phyloP scores from a whole-genome alignment of 108 stramenopile species.

The Stephanodiscus minutulus region DNA sequence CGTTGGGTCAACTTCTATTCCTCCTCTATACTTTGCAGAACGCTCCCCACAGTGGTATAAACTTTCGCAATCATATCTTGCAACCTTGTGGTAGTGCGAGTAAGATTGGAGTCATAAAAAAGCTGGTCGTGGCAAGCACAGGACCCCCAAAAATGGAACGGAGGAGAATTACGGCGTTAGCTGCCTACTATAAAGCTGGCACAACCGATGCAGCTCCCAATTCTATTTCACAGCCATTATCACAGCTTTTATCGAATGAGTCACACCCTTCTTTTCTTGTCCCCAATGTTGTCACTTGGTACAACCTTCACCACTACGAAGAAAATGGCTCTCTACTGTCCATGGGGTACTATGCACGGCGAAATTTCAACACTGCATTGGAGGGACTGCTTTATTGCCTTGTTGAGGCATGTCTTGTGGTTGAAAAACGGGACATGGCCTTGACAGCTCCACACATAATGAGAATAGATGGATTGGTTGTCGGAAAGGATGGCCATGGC shows the following conservation, averaged over 20 bases:
- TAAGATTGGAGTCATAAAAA: slow-evolving; percentile 71
- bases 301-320: slow-evolving; percentile 51
- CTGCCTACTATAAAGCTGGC: too few relatives aligned
- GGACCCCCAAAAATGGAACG: too few relatives aligned
- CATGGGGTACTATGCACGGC: slow-evolving; percentile 57
- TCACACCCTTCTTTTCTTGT: too few relatives aligned
- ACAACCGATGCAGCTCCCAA: too few relatives aligned
- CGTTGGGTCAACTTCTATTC: slow-evolving; percentile 72
- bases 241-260: too few relatives aligned
- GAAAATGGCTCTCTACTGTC: slow-evolving; percentile 49
- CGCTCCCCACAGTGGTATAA: slow-evolving; percentile 50
- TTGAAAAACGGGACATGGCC: slow-evolving; percentile 67
- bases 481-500: slow-evolving; percentile 24
- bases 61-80: slow-evolving; percentile 55
- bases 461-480: slow-evolving; percentile 40
- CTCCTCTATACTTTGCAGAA: slow-evolving; percentile 66
- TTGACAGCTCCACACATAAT: slow-evolving; percentile 71
- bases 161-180: too few relatives aligned
- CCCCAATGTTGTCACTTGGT: slow-evolving; percentile 38
- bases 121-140: slow-evolving; percentile 11
- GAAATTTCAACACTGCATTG: slow-evolving; percentile 81
- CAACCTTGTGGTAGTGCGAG: slow-evolving; percentile 72
- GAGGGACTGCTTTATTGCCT: slow-evolving; percentile 68
- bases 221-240: too few relatives aligned
- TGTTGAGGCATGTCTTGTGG: slow-evolving; percentile 50